These are phyloP conservation scores for Calonectria pseudoreteaudii DNA, from an alignment of 2,329 filamentous ascomycete genomes.

Conservation along the genomic window DNA sequence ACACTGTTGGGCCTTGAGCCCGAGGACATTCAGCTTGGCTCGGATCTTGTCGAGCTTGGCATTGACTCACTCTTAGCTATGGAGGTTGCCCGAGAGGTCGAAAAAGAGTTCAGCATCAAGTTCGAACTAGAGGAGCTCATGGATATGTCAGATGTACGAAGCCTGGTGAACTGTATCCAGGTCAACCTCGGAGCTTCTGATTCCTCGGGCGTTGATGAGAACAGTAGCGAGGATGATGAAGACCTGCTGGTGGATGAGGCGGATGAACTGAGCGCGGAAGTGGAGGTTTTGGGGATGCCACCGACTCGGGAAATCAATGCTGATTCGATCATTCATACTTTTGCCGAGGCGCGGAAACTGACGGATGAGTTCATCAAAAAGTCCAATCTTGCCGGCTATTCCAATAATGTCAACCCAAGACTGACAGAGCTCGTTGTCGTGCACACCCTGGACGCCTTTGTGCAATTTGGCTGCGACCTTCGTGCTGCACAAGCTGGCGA, in stretches of 20 bases:
- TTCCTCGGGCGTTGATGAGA: neutral
- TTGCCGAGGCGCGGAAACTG: neutral
- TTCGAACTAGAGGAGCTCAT: neutral
- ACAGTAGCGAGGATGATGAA: neutral
- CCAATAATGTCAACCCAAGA: neutral
- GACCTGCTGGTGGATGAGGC: neutral
- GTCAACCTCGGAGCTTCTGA: neutral
- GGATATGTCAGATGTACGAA: neutral
- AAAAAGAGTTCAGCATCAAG: constrained; percentile 9
- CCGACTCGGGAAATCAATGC: neutral
- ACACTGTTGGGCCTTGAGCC: neutral
- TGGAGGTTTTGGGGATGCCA: neutral
- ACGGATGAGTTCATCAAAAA: neutral
- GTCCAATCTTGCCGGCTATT: neutral
- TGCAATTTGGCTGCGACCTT: neutral
- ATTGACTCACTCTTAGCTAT: constrained; percentile 27
- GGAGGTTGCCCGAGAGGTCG: constrained; percentile 11
- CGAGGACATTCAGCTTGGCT: neutral
- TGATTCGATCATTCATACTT: neutral
- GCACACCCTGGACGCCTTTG: neutral
- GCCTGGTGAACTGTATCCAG: neutral
- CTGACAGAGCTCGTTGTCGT: neutral
- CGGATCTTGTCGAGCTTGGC: constrained; percentile 14
- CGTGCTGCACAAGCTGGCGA: neutral
- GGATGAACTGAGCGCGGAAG: neutral